Conservation (phyloP, 2,329 filamentous ascomycete genomes). For the Aspergillus tanneri region DNA sequence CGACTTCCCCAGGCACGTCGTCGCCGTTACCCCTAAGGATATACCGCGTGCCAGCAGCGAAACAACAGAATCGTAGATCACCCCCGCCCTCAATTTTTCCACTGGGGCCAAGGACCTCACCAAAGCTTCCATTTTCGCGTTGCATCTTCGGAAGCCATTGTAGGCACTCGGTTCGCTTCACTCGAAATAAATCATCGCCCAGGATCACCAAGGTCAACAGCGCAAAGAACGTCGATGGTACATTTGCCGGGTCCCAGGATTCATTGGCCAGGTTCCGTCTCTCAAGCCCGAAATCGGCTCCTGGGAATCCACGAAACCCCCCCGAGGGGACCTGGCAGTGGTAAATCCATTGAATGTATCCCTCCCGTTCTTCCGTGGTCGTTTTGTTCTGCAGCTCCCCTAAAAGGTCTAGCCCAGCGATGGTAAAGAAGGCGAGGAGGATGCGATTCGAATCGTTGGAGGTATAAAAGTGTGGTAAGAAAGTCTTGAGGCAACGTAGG, state of each 20-base stretch:
- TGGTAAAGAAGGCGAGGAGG: slow-evolving; percentile 82
- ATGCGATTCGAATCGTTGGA: slow-evolving; percentile 88
- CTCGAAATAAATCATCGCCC: slow-evolving; percentile 62
- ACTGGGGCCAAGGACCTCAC: slow-evolving; percentile 68
- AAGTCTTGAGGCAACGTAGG: slow-evolving; percentile 78
- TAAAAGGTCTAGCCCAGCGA: slow-evolving; percentile 82
- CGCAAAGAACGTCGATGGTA: slow-evolving; percentile 88
- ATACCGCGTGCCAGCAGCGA: slow-evolving; percentile 78
- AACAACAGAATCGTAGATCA: slow-evolving; percentile 86
- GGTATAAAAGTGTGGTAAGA: slow-evolving; percentile 80
- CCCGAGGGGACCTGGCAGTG: slow-evolving; percentile 79
- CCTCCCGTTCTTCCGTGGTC: slow-evolving; percentile 53
- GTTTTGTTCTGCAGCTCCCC: slow-evolving; percentile 59
- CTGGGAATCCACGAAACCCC: slow-evolving; percentile 85
- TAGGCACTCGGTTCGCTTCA: slow-evolving; percentile 67
- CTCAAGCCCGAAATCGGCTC: slow-evolving; percentile 55
- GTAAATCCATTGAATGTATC: slow-evolving; percentile 75
- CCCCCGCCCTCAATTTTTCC: slow-evolving; percentile 69
- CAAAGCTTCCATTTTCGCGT: slow-evolving; percentile 83
- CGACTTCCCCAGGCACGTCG: slow-evolving; percentile 55
- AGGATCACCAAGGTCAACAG: slow-evolving; percentile 69
- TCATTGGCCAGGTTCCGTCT: slow-evolving; percentile 53
- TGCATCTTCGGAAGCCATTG: slow-evolving; percentile 75
- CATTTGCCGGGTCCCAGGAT: slow-evolving; percentile 71
- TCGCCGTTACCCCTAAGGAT: slow-evolving; percentile 67